Percentiles rank a stretch among this genome's conserved stretches.
These are phyloP conservation scores for Cutaneotrichosporon sp. DNA, from an alignment of 1,284 basidiomycete genomes.

Conservation along the genomic window DNA sequence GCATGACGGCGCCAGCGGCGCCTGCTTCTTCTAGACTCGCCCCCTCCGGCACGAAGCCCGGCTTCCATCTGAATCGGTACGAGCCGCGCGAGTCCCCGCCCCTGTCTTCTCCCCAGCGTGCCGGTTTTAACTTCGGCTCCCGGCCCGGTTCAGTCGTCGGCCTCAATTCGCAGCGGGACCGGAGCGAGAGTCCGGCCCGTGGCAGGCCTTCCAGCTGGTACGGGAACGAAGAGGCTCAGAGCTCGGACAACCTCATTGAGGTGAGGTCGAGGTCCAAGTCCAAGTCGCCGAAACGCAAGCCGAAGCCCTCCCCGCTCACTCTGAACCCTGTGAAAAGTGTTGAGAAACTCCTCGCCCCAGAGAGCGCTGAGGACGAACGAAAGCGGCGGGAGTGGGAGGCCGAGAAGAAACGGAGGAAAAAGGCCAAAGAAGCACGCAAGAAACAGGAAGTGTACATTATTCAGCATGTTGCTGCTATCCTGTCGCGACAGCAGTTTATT, in stretches of 20 bases:
- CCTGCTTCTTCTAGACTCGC: conserved; percentile 55
- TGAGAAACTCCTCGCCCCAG: conserved; percentile 32
- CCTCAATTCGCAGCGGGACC: conserved; percentile 6
- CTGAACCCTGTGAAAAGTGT: background rate
- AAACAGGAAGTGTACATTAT: conserved; percentile 59
- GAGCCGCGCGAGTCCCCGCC: background rate
- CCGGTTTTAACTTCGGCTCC: conserved; percentile 5
- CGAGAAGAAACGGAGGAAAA: conserved; percentile 44
- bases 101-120: background rate
- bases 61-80: conserved; percentile 4
- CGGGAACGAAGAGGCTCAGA: background rate
- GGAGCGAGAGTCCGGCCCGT: conserved; percentile 14
- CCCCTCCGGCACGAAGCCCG: conserved; percentile 33
- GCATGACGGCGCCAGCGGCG: conserved; percentile 58
- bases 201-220: background rate
- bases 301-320: conserved; percentile 14
- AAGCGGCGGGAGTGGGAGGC: conserved; percentile 53
- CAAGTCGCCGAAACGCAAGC: conserved; percentile 40
- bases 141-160: background rate
- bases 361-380: conserved; percentile 33
- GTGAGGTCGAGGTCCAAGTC: too few species aligned
- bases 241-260: conserved; percentile 24
- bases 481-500: conserved; percentile 83
- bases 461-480: conserved; percentile 78
- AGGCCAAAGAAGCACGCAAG: conserved; percentile 56